Evolutionary conservation across 2,329 filamentous ascomycete genomes (phyloP), one percentile per base, ranked within the genome.

Genomic region (Lecanicillium sp.): DNA sequence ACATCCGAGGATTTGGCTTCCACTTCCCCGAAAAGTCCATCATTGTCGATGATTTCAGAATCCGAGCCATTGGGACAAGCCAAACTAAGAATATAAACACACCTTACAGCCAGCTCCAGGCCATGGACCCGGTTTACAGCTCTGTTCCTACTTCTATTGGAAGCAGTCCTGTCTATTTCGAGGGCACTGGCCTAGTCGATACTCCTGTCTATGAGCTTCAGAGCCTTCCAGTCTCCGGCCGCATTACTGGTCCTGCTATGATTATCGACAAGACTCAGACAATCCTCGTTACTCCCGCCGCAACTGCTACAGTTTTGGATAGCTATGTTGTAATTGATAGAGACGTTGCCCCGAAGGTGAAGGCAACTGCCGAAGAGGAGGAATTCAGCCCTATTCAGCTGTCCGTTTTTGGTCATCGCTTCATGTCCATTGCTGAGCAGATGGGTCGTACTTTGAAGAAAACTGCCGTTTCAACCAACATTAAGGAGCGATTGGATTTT

Each of bases 391-490:
- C 82, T 9, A 83, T 89, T 48, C 72, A 84, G 57, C 68, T 90
- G 2, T 83, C 76, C 47, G 81, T 89, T 42, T 89, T 90, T 50
- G 81, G 78, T 0, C 83, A 89, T 55, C 71, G 84, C 3, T 90
- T 90, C 61, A 89, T 89, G 84, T 78, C 80, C 3, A 85, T 89
- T 45, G 85, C 85, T 0, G 85, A 89, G 57, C 84, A 89, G 52
- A 89, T 89, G 83, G 84, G 85, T 0, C 70, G 80, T 37, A 80
- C 82, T 4, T 59, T 90, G n/a, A 82, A 88, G 51, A 87, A 87
- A 61, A 87, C 83, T 0, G 80, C 78, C 47, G 80, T 89, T 12
- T 82, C 75, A 40, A 85, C 80, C 0, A 89, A 88, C 48, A 83
- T 89, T 56, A 84, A 90, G 51, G 85, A 90, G 53, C 73, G 84